Percentiles rank a stretch among this genome's conserved stretches.
Conservation (phyloP, 257 asterid genomes). For the Gentiana dahurica region DNA sequence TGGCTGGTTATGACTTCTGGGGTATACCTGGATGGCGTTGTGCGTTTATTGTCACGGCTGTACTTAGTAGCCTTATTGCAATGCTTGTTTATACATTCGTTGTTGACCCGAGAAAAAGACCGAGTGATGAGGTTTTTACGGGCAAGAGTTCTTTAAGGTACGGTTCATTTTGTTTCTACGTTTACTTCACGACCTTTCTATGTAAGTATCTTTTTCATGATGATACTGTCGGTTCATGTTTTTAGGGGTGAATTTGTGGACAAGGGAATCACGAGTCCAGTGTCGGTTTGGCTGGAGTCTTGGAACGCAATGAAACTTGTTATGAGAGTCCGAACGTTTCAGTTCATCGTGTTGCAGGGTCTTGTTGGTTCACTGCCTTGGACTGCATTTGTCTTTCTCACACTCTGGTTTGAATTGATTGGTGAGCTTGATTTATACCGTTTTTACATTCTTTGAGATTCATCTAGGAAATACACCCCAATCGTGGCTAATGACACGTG, state of each 20-base stretch:
- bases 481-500: no score
- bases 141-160: conserved; percentile 49
- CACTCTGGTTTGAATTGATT: conserved; percentile 85
- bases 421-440: conserved; percentile 33
- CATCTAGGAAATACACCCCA: no score
- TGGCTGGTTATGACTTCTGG: conserved; percentile 77
- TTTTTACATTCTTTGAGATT: neutral
- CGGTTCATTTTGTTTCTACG: conserved; percentile 2
- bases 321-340: conserved; percentile 77
- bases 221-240: conserved; percentile 9
- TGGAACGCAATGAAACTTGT: conserved; percentile 83
- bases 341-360: conserved; percentile 89
- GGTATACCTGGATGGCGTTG: conserved; percentile 92
- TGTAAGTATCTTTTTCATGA: neutral
- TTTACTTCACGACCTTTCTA: neutral
- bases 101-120: conserved; percentile 53
- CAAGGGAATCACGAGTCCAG: conserved; percentile 28
- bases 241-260: conserved; percentile 61
- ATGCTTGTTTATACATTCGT: conserved; percentile 72
- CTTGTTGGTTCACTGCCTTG: conserved; percentile 89
- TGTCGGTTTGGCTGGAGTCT: conserved; percentile 67
- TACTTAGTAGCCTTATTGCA: conserved; percentile 66
- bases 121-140: conserved; percentile 19
- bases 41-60: conserved; percentile 73
- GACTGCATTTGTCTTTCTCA: conserved; percentile 91